These are phyloP conservation scores for Dactylellina parvicollis DNA, from an alignment of 2,329 filamentous ascomycete species.

Conservation along the genomic window DNA sequence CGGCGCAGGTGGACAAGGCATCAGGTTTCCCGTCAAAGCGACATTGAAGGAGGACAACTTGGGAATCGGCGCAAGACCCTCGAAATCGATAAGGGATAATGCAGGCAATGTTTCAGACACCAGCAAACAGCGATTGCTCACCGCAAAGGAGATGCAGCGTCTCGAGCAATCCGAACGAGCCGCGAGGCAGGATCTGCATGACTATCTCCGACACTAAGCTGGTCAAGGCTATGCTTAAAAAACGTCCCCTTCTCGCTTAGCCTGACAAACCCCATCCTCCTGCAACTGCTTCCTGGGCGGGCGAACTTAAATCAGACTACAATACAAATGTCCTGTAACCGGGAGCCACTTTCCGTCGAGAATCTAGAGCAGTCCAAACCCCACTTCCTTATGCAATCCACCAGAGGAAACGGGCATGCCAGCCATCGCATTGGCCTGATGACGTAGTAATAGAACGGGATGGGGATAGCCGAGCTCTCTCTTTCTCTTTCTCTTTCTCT, in stretches of 20 bases:
- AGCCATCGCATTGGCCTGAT: constrained; percentile 35
- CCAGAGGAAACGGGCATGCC: constrained; percentile 23
- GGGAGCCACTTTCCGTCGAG: constrained; percentile 41
- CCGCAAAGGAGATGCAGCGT: constrained; percentile 50
- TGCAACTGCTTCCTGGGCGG: constrained; percentile 48
- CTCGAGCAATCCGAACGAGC: constrained; percentile 50
- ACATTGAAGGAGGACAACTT: constrained; percentile 77
- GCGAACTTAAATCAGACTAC: constrained; percentile 54
- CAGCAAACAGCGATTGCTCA: constrained; percentile 51
- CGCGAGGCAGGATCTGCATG: constrained; percentile 52
- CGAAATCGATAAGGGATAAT: constrained; percentile 60
- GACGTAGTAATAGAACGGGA: constrained; percentile 41
- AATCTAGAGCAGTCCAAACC: constrained; percentile 54
- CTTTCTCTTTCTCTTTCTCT: no score
- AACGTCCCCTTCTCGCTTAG: constrained; percentile 53
- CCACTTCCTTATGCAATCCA: constrained; percentile 28
- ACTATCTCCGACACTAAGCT: constrained; percentile 54
- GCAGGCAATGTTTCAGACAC: constrained; percentile 53
- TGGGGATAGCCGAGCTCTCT: constrained; percentile 48
- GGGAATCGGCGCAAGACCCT: constrained; percentile 72
- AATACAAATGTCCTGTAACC: constrained; percentile 50
- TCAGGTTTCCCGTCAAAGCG: constrained; percentile 78
- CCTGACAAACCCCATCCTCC: constrained; percentile 42
- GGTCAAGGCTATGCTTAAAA: constrained; percentile 49
- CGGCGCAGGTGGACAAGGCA: constrained; percentile 76